Percentiles rank a stretch among this genome's conserved stretches.
Evolutionary conservation across 2,329 filamentous ascomycete species (phyloP).

Genomic region (Beauveria asiatica): DNA sequence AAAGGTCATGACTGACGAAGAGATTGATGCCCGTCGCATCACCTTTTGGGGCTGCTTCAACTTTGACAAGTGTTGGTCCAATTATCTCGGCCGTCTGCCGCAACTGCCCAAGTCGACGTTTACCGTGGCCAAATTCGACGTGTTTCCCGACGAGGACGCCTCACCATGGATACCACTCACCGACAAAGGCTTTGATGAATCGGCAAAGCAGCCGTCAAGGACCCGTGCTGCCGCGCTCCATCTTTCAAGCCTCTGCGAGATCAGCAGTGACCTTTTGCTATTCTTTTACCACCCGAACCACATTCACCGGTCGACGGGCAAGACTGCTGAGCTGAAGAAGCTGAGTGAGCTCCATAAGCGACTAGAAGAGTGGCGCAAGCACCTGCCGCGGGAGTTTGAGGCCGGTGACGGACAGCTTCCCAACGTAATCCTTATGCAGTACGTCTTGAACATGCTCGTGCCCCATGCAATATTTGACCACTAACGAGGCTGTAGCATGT

Average conservation of each 20-base stretch:
- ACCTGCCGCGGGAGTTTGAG: constrained; percentile 78
- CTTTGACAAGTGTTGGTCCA: constrained; percentile 99
- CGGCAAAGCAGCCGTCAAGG: constrained; percentile 68
- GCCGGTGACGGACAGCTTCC: constrained; percentile 83
- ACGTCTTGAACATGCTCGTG: constrained; percentile 34
- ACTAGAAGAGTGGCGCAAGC: constrained; percentile 80
- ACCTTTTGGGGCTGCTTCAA: constrained; percentile 98
- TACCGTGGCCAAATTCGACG: constrained; percentile 80
- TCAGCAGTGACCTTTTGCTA: constrained; percentile 80
- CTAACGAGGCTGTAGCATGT: constrained; percentile 59
- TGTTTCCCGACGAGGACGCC: constrained; percentile 81
- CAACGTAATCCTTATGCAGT: constrained; percentile 76
- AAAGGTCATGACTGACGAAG: constrained; percentile 61
- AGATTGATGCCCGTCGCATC: constrained; percentile 80
- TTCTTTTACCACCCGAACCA: constrained; percentile 84
- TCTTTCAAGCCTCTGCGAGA: constrained; percentile 78
- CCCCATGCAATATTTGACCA: constrained; percentile 16
- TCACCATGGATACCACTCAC: constrained; percentile 84
- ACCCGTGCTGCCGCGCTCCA: constrained; percentile 77
- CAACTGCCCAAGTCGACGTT: constrained; percentile 74
- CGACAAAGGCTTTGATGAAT: constrained; percentile 67
- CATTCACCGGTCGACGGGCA: constrained; percentile 56
- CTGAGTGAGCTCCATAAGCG: constrained; percentile 85
- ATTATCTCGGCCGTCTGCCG: constrained; percentile 85
- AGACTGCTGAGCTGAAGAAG: constrained; percentile 81